Base-by-base conservation (phyloP, 176 grass and related monocot genomes). In the Typha latifolia region DNA sequence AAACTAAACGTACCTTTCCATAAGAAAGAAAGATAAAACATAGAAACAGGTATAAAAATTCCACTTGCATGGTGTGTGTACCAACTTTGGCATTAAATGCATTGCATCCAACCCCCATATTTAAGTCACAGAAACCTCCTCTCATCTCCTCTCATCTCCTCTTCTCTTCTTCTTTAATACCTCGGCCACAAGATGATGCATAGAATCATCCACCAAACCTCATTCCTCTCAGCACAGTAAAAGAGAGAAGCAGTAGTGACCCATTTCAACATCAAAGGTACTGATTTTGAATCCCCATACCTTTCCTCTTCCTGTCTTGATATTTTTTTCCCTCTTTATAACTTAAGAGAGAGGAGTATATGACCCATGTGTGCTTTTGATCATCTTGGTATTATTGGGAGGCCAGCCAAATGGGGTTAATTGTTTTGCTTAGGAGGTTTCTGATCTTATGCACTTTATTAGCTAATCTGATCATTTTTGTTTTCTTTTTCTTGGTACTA, bases 71-170 rank as follows among this genome's bases (percentile, higher is more conserved):
- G 21, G 20, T 18, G 22, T 29, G 18, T 9, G 14, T 51, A 50
- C 14, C 22, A 27, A 69, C 19, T 26, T 51, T 10, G 26, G 15
- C 37, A 0, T 49, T 12, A 14, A 53, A 22, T 69, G 48, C 67
- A 72, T 15, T 72, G 69, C 21, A 72, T 72, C 69, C 49, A 69
- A 14, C 49, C 49, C 23, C 12, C 27, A 29, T 29, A 12, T 43
- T 10, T 10, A 56, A 24, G 11, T 16, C 7, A 16, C 20, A 19
- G n/a, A 4, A 13, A 43, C 7, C 19, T 20, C 16, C 22, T 34
- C 20, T 51, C 26, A 12, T 16, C 47, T 31, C 21, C 51, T 16
- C 13, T 16, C 51, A 53, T 16, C 50, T 3, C n/a, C 50, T n/a
- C 3, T 7, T n/a, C 4, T n/a, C 51, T 0, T 0, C 49, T 56